Conservation (phyloP, 495 filamentous ascomycete genomes). For the Penicillium dipodomyicola region DNA sequence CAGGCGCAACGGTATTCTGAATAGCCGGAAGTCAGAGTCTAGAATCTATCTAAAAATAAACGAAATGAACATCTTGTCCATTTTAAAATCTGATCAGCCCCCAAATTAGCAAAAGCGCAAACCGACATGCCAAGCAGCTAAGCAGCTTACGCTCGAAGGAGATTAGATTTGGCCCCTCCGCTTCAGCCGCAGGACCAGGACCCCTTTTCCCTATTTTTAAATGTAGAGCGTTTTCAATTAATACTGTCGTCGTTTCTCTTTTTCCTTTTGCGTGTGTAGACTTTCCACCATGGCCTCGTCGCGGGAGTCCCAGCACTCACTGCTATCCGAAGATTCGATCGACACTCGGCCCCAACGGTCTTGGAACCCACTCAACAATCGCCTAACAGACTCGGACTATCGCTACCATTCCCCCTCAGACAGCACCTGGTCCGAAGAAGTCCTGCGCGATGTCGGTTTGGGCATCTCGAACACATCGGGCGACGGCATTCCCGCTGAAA, state of each 20-base stretch:
- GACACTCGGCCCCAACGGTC: constrained; percentile 14
- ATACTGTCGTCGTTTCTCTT: neutral
- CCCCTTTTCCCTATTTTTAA: neutral
- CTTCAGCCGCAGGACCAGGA: neutral
- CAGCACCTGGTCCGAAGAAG: constrained; percentile 22
- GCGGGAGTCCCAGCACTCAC: constrained; percentile 23
- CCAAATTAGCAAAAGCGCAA: neutral
- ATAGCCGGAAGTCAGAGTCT: no score
- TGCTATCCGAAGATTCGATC: constrained; percentile 18
- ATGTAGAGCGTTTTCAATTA: neutral
- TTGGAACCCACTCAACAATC: constrained; percentile 26
- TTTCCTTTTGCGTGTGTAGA: neutral
- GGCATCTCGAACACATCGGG: constrained; percentile 20
- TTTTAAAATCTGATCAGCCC: neutral
- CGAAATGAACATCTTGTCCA: no score
- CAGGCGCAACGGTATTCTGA: no score
- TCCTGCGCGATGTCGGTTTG: constrained; percentile 23
- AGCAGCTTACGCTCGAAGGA: neutral
- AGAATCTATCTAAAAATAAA: neutral
- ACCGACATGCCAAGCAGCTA: neutral
- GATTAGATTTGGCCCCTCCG: neutral
- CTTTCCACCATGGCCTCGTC: constrained; percentile 17
- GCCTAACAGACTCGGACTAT: constrained; percentile 15
- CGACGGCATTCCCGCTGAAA: constrained; percentile 11
- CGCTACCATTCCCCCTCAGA: constrained; percentile 9